A percentile compares a stretch with the other conserved stretches of the same genome.
These are phyloP conservation scores for Phytopythium montanum DNA, from an alignment of 352 stramenopile species.

Conservation along the genomic window DNA sequence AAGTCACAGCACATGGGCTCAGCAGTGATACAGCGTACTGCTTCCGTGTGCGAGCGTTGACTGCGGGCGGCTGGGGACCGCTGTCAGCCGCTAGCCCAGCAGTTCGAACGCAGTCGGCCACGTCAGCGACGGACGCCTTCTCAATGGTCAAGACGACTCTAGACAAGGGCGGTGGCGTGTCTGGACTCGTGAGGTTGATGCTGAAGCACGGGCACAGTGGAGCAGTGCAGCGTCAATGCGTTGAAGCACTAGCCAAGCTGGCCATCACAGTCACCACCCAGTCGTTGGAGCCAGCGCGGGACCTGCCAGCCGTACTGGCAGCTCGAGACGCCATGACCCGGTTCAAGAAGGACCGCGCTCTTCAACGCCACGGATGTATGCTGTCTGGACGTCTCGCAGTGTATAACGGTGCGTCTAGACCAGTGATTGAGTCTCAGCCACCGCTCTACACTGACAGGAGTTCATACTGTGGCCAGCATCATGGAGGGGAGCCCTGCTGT, in stretches of 20 bases:
- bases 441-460: neutral
- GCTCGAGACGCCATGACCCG: conserved; percentile 39
- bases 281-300: conserved; percentile 12
- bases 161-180: conserved; percentile 7
- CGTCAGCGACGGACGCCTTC: conserved; percentile 28
- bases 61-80: conserved; percentile 56
- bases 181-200: conserved; percentile 41
- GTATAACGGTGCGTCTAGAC: conserved; percentile 15
- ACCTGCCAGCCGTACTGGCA: conserved; percentile 22
- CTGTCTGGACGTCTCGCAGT: conserved; percentile 44
- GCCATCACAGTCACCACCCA: conserved; percentile 12
- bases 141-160: conserved; percentile 24
- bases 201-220: conserved; percentile 25
- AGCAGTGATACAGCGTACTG: conserved; percentile 41
- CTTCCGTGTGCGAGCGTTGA: conserved; percentile 57
- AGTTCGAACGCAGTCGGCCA: conserved; percentile 38
- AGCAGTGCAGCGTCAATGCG: conserved; percentile 31
- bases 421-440: too few relatives aligned
- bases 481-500: conserved; percentile 26
- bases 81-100: conserved; percentile 34
- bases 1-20: conserved; percentile 34
- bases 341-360: conserved; percentile 40
- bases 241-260: conserved; percentile 40
- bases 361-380: conserved; percentile 32
- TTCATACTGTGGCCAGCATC: conserved; percentile 11